Base-by-base conservation (phyloP, 176 grass and related monocot species). In the maize (Zea mays) region DNA sequence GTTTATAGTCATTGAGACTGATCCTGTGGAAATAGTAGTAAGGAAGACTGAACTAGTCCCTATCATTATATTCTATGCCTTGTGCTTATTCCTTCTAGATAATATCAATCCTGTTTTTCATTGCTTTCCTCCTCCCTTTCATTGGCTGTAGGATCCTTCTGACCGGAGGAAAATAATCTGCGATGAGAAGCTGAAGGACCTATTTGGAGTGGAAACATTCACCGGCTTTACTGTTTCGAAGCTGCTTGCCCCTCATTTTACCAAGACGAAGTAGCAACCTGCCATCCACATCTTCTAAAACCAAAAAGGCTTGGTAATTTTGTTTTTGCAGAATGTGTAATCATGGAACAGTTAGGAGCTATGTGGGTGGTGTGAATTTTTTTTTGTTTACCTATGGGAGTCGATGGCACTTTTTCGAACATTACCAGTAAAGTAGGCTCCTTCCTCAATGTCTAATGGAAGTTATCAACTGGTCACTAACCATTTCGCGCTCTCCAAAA, bases 161-260 rank as follows among this genome's bases (percentile, higher is more conserved):
- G 92, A 99, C 49, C 89, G 85, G 72, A 99, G 96, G 88, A 99
- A 92, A 62, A 90, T 99, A 82, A 79, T 99, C 48, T 99, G 96
- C 3, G 96, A 99, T 40, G 87, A 99, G 66, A 99, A 99, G 75
- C 81, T 99, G 72, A 99, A 93, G 83, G 90, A 93, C 61, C 86
- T 99, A 46, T 86, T 99, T 4, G 89, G 95, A 39, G 96, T 99
- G 61, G 92, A 99, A 79, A 81, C 96, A 3, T 99, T 99, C 81
- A 90, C 47, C 10, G 92, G 92, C 58, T 99, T 96, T 58, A 78
- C 88, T 0, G 90, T 96, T 72, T 88, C 88, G 0, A 99, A 96
- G 84, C 87, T 95, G 77, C 87, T 99, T 39, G 51, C 84, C 39
- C 86, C 96, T 77, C 96, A 99, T 87, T 93, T 99, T 79, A 89